phyloP scores from a whole-genome alignment of 2,329 filamentous ascomycete species.

The Diaporthe nobilis region DNA sequence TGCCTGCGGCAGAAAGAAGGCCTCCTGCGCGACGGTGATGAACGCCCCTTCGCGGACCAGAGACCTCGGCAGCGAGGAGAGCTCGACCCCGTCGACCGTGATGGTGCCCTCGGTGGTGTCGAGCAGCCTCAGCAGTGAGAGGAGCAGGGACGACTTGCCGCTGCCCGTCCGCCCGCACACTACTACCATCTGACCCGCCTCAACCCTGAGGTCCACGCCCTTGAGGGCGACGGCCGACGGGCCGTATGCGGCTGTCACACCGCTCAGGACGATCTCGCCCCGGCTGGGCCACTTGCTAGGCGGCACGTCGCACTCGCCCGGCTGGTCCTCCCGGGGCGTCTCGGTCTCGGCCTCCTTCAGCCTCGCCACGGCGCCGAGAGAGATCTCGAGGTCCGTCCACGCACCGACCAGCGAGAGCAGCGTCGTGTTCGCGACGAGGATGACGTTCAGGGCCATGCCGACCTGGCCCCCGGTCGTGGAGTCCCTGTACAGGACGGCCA shows the following conservation, averaged over 20 bases:
- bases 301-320: constrained; percentile 2
- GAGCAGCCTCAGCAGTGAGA: constrained; percentile 64
- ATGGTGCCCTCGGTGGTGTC: constrained; percentile 60
- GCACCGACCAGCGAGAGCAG: constrained; percentile 50
- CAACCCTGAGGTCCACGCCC: constrained; percentile 47
- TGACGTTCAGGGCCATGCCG: constrained; percentile 54
- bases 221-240: constrained; percentile 45
- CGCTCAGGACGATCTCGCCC: constrained; percentile 47
- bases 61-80: constrained; percentile 58
- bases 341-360: constrained; percentile 49
- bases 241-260: constrained; percentile 50
- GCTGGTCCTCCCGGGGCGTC: constrained; percentile 44
- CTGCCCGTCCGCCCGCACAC: constrained; percentile 68
- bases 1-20: constrained; percentile 56
- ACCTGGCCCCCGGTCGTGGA: constrained; percentile 49
- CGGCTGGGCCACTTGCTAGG: constrained; percentile 48
- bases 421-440: constrained; percentile 54
- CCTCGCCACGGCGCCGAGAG: constrained; percentile 53
- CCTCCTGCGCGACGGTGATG: constrained; percentile 61
- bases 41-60: constrained; percentile 58
- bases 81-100: constrained; percentile 62
- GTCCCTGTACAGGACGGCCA: constrained; percentile 46
- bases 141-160: constrained; percentile 60
- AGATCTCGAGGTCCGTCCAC: constrained; percentile 54
- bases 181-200: constrained; percentile 62